These are phyloP conservation scores for Rhizoctonia solani DNA, from an alignment of 1,284 basidiomycete genomes.

Conservation along the genomic window DNA sequence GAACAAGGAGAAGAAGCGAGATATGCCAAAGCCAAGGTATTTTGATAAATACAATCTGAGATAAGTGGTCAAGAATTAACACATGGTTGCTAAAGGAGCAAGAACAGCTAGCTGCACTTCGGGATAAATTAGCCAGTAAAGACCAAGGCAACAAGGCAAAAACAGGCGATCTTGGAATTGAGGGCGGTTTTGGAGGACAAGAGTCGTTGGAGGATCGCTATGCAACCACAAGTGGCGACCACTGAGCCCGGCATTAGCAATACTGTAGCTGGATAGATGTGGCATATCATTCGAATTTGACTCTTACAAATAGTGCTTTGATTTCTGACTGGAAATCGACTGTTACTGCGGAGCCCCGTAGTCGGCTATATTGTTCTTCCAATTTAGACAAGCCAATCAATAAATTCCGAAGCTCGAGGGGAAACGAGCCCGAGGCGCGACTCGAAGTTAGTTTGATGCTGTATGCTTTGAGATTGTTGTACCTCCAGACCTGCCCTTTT, in stretches of 20 bases:
- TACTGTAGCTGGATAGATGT: no score
- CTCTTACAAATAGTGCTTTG: no score
- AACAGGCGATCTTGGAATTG: conserved; percentile 34
- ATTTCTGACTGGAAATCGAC: no score
- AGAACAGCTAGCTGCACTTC: conserved; percentile 36
- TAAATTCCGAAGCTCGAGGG: no score
- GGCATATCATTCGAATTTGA: no score
- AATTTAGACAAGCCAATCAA: no score
- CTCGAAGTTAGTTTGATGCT: no score
- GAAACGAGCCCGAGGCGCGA: no score
- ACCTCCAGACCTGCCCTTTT: no score
- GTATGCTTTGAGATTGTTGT: no score
- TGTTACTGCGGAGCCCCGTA: no score
- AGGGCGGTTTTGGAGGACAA: conserved; percentile 38
- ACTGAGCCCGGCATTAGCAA: conserved; percentile 4
- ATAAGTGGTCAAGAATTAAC: not conserved
- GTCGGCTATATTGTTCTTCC: no score
- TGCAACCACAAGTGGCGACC: conserved; percentile 38
- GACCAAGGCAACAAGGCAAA: conserved; percentile 26
- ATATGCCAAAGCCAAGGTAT: conserved; percentile 36
- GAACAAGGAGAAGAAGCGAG: conserved; percentile 38
- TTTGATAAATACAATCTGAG: not conserved
- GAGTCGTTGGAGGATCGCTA: conserved; percentile 39
- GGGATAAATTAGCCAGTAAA: conserved; percentile 23
- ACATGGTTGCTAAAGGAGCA: conserved; percentile 32